Conservation (phyloP, 306 rosid species). For the Pyrus communis region DNA sequence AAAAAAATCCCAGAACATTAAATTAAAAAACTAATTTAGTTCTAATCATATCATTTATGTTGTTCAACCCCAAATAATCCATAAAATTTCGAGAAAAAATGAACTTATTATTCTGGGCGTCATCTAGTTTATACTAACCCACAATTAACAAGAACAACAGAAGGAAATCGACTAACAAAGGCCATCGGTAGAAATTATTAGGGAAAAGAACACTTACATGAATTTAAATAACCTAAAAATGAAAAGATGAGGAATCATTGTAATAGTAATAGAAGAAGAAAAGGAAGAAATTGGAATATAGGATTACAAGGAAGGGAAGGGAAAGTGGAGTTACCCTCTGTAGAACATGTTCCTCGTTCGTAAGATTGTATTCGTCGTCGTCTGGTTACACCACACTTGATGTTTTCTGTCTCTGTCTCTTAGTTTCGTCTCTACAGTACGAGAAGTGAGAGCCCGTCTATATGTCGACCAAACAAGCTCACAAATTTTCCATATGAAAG, state of each 20-base stretch:
- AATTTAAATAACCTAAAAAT: neutral
- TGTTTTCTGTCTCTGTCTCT: neutral
- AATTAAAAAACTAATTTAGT: neutral
- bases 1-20: neutral
- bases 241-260: neutral
- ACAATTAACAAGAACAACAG: neutral
- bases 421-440: neutral
- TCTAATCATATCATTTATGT: neutral
- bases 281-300: neutral
- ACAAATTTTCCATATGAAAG: neutral
- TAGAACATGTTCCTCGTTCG: slow-evolving; percentile 27
- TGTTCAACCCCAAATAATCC: neutral
- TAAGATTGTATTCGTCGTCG: neutral
- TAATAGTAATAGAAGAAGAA: slow-evolving; percentile 1
- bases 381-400: neutral
- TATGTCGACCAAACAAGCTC: neutral
- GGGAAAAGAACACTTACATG: neutral
- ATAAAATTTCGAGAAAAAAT: neutral
- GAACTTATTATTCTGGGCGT: neutral
- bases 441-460: neutral
- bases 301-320: neutral
- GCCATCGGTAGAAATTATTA: too few species aligned
- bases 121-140: neutral
- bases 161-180: neutral
- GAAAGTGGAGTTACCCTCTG: slow-evolving; percentile 37